Evolutionary conservation across 2,329 filamentous ascomycete species (phyloP), one percentile per base, ranked within the genome.

Genomic region (Harringtonia lauricola): DNA sequence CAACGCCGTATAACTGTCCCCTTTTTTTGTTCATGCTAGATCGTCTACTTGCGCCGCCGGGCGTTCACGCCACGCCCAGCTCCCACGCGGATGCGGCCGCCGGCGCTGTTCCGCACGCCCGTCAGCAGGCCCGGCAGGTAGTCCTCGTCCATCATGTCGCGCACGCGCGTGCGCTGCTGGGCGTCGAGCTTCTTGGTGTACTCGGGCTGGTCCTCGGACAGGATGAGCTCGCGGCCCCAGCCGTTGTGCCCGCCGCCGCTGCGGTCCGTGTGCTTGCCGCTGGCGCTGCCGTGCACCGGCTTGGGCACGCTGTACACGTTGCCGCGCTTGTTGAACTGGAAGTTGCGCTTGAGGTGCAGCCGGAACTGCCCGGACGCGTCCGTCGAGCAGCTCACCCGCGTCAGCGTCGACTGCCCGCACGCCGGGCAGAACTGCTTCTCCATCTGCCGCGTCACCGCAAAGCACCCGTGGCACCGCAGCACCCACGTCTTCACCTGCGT

Each of bases 131-230:
- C 72, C 0, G 92, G 92, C 50, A 96, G 64, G 59, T 89, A 94
- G 63, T 98, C 90, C 58, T 94, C 82, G 58, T 96, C 90, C 90
- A 96, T 94, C 45, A 95, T 65, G 63, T 95, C 87, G 57, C 78
- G 81, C 59, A 85, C 78, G 57, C 81, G 81, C 42, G 67, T 68
- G 54, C 83, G 76, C 54, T 73, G 76, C 58, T 83, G 76, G 52
- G 80, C 73, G 3, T 72, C 73, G 15, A 75, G 60, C 42, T 80
- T 80, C 50, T 74, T 70, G 35, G 75, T 61, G 61, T 85, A 96
- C 67, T 98, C 92, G 67, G 94, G 95, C 69, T 98, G 92, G 60
- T 98, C 92, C 64, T 95, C 90, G 0, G 88, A 80, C 10, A 98
- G 66, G 43, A 98, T 86, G 51, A 98, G 66, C 30, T 82, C 79